phyloP scores from a whole-genome alignment of 352 stramenopile genomes.

The Pythium vanterpoolii region DNA sequence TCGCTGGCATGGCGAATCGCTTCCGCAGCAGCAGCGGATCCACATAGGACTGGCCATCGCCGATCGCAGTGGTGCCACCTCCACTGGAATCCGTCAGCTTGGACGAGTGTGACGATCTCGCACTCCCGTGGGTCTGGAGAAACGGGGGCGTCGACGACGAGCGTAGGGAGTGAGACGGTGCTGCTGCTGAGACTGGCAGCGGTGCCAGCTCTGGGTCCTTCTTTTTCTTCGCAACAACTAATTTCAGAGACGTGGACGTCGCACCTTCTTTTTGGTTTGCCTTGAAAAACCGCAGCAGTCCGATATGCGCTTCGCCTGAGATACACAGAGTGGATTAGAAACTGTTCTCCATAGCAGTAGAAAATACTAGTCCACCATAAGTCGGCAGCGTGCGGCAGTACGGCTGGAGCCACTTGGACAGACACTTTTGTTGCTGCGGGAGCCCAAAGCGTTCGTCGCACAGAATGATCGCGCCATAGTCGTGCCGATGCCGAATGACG shows the following conservation, averaged over 20 bases:
- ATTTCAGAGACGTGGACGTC: conserved; percentile 3
- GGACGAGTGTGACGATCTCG: no score
- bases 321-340: not conserved
- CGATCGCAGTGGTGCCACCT: conserved; percentile 36
- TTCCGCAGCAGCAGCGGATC: conserved; percentile 60
- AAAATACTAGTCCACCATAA: no score
- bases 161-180: no score
- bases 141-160: not conserved
- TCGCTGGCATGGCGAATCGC: not conserved
- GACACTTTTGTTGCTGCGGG: conserved; percentile 84
- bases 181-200: not conserved
- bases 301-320: conserved; percentile 19
- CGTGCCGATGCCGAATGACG: conserved; percentile 97
- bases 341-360: not conserved
- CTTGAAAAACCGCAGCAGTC: conserved; percentile 82
- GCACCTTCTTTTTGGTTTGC: conserved; percentile 51
- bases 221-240: not conserved
- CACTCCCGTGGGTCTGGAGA: not conserved
- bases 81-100: no score
- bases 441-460: conserved; percentile 96
- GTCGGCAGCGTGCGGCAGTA: conserved; percentile 60
- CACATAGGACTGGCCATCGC: conserved; percentile 80
- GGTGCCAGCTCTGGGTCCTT: conserved; percentile 10
- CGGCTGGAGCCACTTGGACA: conserved; percentile 95
- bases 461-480: conserved; percentile 98